Percentiles rank a stretch among this genome's conserved stretches.
phyloP scores from a whole-genome alignment of 2,329 filamentous ascomycete genomes.

The Alternaria brassicae region DNA sequence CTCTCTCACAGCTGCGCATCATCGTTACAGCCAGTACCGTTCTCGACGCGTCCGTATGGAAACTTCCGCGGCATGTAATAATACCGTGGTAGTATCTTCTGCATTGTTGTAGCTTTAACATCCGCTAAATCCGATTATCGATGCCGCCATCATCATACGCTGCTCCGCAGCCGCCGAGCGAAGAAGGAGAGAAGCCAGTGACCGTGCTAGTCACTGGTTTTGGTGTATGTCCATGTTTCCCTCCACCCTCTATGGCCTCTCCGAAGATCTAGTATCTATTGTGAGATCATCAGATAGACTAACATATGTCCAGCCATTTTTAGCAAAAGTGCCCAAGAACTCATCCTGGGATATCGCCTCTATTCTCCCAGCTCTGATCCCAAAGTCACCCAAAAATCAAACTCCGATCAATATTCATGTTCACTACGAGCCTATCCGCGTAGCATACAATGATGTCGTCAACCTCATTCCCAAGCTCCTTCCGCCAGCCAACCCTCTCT shows the following conservation, averaged over 20 bases:
- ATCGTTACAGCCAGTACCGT: not conserved
- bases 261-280: not conserved
- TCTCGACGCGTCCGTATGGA: not conserved
- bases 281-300: constrained; percentile 5
- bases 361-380: constrained; percentile 44
- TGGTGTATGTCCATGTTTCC: constrained; percentile 32
- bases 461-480: constrained; percentile 39
- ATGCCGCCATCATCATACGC: constrained; percentile 32
- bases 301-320: constrained; percentile 39
- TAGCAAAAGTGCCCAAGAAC: constrained; percentile 41
- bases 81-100: constrained; percentile 1
- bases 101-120: not conserved
- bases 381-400: constrained; percentile 28
- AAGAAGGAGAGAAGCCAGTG: constrained; percentile 41
- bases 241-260: not conserved
- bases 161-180: constrained; percentile 38
- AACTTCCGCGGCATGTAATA: not conserved
- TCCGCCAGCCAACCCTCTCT: constrained; percentile 24
- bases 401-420: constrained; percentile 47
- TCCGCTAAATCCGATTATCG: constrained; percentile 6
- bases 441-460: constrained; percentile 44
- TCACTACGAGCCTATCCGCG: constrained; percentile 44
- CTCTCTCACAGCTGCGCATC: not conserved
- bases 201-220: constrained; percentile 49
- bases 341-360: constrained; percentile 51